These are phyloP conservation scores for Stagonosporopsis cucurbitacearum DNA, from an alignment of 2,329 filamentous ascomycete species.

Conservation along the genomic window DNA sequence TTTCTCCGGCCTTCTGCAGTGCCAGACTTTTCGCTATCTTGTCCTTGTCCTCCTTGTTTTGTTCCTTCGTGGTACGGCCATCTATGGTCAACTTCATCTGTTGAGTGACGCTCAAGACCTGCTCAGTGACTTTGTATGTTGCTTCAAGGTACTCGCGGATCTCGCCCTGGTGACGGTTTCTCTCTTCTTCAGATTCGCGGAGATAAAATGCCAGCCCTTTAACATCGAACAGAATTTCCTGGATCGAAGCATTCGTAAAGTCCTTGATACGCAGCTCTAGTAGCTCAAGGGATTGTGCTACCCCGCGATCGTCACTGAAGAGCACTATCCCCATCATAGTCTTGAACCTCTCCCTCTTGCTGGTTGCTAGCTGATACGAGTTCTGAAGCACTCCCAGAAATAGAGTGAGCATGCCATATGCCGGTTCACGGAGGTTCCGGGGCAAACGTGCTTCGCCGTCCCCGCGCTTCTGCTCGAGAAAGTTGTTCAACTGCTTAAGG, in stretches of 20 bases:
- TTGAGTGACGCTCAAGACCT: slow-evolving; percentile 10
- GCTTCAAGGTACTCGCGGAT: background rate
- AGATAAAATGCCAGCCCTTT: background rate
- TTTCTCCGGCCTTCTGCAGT: background rate
- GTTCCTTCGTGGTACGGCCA: slow-evolving; percentile 11
- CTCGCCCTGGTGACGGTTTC: background rate
- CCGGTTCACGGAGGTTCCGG: background rate
- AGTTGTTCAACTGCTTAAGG: slow-evolving; percentile 13
- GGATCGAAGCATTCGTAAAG: background rate
- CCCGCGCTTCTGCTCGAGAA: slow-evolving; percentile 1
- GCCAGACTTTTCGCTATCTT: slow-evolving; percentile 11
- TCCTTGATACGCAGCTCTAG: slow-evolving; percentile 11
- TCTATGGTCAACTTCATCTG: slow-evolving; percentile 17
- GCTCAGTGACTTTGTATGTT: background rate
- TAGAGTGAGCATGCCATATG: background rate
- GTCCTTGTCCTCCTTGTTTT: slow-evolving; percentile 9
- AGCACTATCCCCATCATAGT: slow-evolving; percentile 12
- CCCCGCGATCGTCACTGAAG: slow-evolving; percentile 18
- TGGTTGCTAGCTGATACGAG: slow-evolving; percentile 22
- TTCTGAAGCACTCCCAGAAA: slow-evolving; percentile 5
- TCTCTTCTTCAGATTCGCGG: background rate
- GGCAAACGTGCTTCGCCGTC: background rate
- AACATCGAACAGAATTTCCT: background rate
- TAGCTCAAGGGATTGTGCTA: slow-evolving; percentile 9
- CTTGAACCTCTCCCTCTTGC: slow-evolving; percentile 11